These are phyloP conservation scores for Russula sp. DNA, from an alignment of 768 basidiomycete species.

Conservation along the genomic window DNA sequence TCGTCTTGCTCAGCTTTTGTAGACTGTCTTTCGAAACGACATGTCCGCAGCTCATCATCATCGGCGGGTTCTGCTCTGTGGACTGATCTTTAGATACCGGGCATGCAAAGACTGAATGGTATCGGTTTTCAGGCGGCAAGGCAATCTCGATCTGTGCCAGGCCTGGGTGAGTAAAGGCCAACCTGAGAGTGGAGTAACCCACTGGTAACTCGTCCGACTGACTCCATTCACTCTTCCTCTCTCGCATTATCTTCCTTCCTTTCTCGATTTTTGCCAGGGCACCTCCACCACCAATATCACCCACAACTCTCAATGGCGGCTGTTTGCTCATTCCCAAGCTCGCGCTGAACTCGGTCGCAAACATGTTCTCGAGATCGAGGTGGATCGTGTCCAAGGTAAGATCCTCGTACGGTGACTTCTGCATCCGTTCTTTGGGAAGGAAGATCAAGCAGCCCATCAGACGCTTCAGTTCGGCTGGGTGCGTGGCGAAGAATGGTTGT, in stretches of 20 bases:
- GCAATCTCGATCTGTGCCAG: slow-evolving; percentile 82
- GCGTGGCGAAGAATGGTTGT: slow-evolving; percentile 52
- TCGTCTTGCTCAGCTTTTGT: slow-evolving; percentile 80
- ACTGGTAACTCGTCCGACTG: slow-evolving; percentile 87
- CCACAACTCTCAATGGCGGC: slow-evolving; percentile 79
- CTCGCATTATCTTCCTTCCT: slow-evolving; percentile 87
- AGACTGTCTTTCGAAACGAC: slow-evolving; percentile 91
- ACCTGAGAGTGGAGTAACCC: slow-evolving; percentile 17
- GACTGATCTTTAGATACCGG: slow-evolving; percentile 98
- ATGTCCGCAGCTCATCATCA: slow-evolving; percentile 97
- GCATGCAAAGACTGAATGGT: slow-evolving; percentile 96
- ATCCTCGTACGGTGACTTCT: slow-evolving; percentile 67
- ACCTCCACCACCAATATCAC: slow-evolving; percentile 89
- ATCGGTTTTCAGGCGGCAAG: slow-evolving; percentile 75
- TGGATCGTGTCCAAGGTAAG: slow-evolving; percentile 66
- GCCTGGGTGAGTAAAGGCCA: slow-evolving; percentile 20
- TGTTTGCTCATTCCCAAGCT: slow-evolving; percentile 84
- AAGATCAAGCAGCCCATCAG: slow-evolving; percentile 65
- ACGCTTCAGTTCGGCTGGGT: slow-evolving; percentile 57
- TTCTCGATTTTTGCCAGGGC: slow-evolving; percentile 91
- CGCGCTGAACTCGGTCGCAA: slow-evolving; percentile 85
- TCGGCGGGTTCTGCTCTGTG: slow-evolving; percentile 87
- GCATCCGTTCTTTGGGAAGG: slow-evolving; percentile 59
- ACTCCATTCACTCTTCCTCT: slow-evolving; percentile 89
- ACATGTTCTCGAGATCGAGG: slow-evolving; percentile 70